Conservation (phyloP, 2,329 filamentous ascomycete species). For the Canariomyces notabilis region DNA sequence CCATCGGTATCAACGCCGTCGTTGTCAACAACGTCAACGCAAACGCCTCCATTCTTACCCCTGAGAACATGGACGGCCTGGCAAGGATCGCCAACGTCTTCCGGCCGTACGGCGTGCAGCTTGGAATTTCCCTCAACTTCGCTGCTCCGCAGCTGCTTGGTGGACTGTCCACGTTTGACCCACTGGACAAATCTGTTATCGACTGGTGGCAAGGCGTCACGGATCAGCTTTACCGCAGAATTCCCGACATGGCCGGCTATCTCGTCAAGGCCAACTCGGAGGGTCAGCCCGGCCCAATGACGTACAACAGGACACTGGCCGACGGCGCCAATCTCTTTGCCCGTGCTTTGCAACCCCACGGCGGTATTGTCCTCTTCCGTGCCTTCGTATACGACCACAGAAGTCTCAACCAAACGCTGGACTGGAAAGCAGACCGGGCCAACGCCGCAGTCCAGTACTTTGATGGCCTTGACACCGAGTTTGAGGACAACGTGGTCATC, state of each 20-base stretch:
- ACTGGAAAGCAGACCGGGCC: constrained; percentile 64
- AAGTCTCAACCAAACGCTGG: constrained; percentile 42
- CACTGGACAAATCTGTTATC: constrained; percentile 55
- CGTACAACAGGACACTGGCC: constrained; percentile 64
- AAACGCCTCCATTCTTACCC: constrained; percentile 51
- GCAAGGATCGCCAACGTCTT: constrained; percentile 59
- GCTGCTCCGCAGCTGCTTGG: constrained; percentile 55
- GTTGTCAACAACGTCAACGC: constrained; percentile 71
- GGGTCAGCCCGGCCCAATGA: constrained; percentile 63
- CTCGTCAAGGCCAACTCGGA: constrained; percentile 69
- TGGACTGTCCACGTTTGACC: constrained; percentile 58
- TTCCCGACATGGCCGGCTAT: constrained; percentile 66
- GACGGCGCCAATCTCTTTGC: constrained; percentile 67
- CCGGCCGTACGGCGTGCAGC: constrained; percentile 60
- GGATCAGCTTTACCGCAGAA: constrained; percentile 50
- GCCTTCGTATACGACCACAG: constrained; percentile 64
- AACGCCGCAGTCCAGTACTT: constrained; percentile 67
- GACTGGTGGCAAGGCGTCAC: constrained; percentile 60
- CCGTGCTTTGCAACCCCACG: constrained; percentile 49
- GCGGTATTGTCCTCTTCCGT: constrained; percentile 63
- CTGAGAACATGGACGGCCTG: constrained; percentile 56
- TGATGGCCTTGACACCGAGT: constrained; percentile 56
- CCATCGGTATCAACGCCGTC: constrained; percentile 60
- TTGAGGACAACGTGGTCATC: constrained; percentile 65
- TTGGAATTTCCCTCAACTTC: constrained; percentile 65